Evolutionary conservation across 2,329 filamentous ascomycete species (phyloP).

Genomic region (Didymella arachidicola): DNA sequence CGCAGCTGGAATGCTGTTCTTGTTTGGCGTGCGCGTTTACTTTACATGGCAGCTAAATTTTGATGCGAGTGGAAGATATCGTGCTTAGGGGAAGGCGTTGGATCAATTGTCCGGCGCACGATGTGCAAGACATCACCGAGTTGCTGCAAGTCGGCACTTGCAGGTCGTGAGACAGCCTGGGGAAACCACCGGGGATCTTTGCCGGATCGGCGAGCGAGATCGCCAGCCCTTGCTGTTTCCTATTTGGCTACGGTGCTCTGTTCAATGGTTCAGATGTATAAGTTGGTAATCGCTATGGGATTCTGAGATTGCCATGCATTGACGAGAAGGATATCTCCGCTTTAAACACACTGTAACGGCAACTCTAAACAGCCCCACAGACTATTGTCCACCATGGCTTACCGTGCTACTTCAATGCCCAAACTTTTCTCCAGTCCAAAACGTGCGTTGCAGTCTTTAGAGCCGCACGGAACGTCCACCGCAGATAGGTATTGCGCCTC

Average conservation of each 20-base stretch:
- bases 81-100: not conserved
- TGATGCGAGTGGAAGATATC: not conserved
- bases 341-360: not conserved
- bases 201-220: slow-evolving; percentile 8
- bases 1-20: not conserved
- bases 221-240: slow-evolving; percentile 1
- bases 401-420: not conserved
- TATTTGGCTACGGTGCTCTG: not conserved
- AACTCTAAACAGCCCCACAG: not conserved
- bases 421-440: too few relatives aligned
- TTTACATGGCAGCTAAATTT: not conserved
- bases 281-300: not conserved
- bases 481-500: too few relatives aligned
- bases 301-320: not conserved
- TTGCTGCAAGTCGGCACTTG: not conserved
- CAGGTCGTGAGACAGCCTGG: not conserved
- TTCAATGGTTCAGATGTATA: not conserved
- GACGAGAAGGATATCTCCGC: not conserved
- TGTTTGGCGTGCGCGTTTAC: not conserved
- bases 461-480: too few relatives aligned
- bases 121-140: not conserved
- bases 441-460: too few relatives aligned
- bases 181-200: not conserved
- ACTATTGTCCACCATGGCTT: not conserved
- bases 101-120: not conserved